Conservation (phyloP, 2,329 filamentous ascomycete genomes). For the Monilinia vaccinii-corymbosi region DNA sequence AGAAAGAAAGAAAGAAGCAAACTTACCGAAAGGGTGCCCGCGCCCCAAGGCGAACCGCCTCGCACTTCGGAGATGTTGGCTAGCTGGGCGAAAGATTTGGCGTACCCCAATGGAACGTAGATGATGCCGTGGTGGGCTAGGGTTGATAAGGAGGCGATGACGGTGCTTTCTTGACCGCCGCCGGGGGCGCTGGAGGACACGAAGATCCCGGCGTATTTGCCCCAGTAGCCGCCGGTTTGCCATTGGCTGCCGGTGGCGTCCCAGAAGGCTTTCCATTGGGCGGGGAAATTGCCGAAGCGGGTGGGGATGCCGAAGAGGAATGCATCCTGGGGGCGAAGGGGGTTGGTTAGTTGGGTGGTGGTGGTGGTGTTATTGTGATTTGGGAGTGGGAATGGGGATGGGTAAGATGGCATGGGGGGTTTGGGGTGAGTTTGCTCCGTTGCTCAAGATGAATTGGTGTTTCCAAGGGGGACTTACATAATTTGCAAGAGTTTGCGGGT, state of each 20-base stretch:
- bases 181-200: conserved; percentile 75
- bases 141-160: conserved; percentile 72
- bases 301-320: conserved; percentile 94
- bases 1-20: too few relatives aligned
- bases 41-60: conserved; percentile 86
- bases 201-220: conserved; percentile 90
- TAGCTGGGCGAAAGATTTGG: conserved; percentile 63
- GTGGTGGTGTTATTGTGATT: not conserved
- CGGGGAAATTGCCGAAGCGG: conserved; percentile 93
- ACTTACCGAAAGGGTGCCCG: conserved; percentile 73
- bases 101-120: conserved; percentile 93
- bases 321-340: conserved; percentile 45
- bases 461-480: conserved; percentile 37
- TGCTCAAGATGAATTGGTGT: not conserved
- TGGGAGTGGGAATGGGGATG: not conserved
- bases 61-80: conserved; percentile 68
- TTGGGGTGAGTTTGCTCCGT: not conserved
- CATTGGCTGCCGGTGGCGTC: conserved; percentile 84
- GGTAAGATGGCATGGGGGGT: not conserved
- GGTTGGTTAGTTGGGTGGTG: not conserved
- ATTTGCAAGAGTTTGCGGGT: conserved; percentile 49
- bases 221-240: conserved; percentile 65
- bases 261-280: conserved; percentile 85
- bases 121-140: conserved; percentile 89
- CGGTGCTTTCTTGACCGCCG: conserved; percentile 89